These are phyloP conservation scores for Xylaria sp. DNA, from an alignment of 2,329 filamentous ascomycete species.

Conservation along the genomic window DNA sequence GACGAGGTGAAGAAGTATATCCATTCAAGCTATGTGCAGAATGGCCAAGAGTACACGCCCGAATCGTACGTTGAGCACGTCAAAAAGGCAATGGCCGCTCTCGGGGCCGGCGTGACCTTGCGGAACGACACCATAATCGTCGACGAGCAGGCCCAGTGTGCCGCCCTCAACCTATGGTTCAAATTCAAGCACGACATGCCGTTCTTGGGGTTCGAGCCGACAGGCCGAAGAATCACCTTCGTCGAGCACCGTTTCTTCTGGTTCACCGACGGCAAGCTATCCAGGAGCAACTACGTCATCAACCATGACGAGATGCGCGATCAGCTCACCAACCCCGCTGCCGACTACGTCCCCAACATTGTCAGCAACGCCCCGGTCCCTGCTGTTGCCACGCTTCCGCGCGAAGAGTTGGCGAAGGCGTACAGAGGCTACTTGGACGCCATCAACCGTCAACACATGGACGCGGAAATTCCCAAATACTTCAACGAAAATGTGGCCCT, in stretches of 20 bases:
- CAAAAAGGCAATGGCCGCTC: constrained; percentile 11
- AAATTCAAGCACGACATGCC: constrained; percentile 16
- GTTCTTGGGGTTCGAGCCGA: constrained; percentile 17
- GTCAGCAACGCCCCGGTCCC: constrained; percentile 17
- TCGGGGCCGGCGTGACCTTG: constrained; percentile 15
- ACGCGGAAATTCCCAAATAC: constrained; percentile 13
- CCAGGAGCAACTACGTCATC: constrained; percentile 12
- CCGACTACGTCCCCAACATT: constrained; percentile 10
- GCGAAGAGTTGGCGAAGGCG: constrained; percentile 12
- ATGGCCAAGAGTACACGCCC: constrained; percentile 18
- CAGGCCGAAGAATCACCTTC: constrained; percentile 14
- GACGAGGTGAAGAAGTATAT: constrained; percentile 16
- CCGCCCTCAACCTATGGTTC: constrained; percentile 16
- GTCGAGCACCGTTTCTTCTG: constrained; percentile 20
- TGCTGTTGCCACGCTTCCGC: constrained; percentile 1
- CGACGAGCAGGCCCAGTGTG: constrained; percentile 15
- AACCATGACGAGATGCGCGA: constrained; percentile 25
- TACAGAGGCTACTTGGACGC: constrained; percentile 18
- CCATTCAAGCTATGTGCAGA: constrained; percentile 19
- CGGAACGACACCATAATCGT: constrained; percentile 20
- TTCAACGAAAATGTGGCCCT: constrained; percentile 13
- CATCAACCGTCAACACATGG: constrained; percentile 9
- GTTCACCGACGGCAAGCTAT: constrained; percentile 21
- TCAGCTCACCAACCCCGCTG: constrained; percentile 13
- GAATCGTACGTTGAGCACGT: constrained; percentile 15